Evolutionary conservation across 345 rosid genomes (phyloP).

Genomic region (Corchorus olitorius): DNA sequence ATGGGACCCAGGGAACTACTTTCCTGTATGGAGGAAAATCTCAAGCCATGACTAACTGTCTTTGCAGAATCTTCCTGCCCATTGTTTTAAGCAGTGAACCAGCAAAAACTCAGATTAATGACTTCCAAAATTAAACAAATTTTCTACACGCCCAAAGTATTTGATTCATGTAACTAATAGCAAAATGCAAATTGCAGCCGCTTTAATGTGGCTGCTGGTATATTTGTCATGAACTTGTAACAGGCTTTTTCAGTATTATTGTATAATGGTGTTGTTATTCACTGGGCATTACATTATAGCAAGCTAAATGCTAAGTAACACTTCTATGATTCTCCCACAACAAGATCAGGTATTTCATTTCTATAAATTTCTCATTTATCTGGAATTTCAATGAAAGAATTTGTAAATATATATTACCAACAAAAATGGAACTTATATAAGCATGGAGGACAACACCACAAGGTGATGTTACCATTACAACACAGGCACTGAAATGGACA

Average conservation of each 20-base stretch:
- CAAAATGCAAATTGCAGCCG: background rate
- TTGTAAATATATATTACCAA: constrained; percentile 33
- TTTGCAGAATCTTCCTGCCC: background rate
- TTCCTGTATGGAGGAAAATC: background rate
- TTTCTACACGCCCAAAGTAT: background rate
- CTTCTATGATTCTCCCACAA: constrained; percentile 16
- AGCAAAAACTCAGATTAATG: background rate
- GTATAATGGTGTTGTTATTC: background rate
- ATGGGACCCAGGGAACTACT: background rate
- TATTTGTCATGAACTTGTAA: background rate
- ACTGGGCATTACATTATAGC: constrained; percentile 20
- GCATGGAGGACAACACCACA: constrained; percentile 17
- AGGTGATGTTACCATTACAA: constrained; percentile 40
- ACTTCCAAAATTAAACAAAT: background rate
- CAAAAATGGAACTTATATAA: constrained; percentile 27
- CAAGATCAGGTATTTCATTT: constrained; percentile 15
- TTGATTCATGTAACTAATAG: background rate
- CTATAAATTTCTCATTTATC: constrained; percentile 31
- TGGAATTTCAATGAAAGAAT: constrained; percentile 59
- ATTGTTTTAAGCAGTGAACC: background rate
- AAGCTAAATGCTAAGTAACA: constrained; percentile 14
- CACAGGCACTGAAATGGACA: constrained; percentile 72
- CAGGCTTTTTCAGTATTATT: constrained; percentile 9
- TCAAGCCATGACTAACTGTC: background rate
- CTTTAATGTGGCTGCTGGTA: background rate